phyloP scores from a whole-genome alignment of 1,139 yeast species.

The Magnusiomyces sp. region DNA sequence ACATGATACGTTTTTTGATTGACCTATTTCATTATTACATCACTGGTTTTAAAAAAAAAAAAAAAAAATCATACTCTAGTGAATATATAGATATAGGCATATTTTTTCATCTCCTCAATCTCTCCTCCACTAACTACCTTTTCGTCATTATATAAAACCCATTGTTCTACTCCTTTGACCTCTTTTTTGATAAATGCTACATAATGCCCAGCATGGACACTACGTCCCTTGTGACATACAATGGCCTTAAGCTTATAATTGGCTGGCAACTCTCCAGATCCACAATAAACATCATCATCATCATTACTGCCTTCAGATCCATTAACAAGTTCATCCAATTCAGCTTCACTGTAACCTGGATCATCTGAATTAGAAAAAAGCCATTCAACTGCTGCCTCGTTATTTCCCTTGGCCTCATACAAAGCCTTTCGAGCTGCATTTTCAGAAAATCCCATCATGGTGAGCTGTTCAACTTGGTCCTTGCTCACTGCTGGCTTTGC shows the following conservation, averaged over 20 bases:
- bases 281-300: slow-evolving; percentile 15
- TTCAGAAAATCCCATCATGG: slow-evolving; percentile 69
- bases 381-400: slow-evolving; percentile 86
- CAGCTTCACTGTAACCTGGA: slow-evolving; percentile 35
- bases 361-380: slow-evolving; percentile 70
- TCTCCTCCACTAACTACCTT: slow-evolving; percentile 64
- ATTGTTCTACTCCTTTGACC: slow-evolving; percentile 32
- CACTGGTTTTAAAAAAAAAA: neutral
- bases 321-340: slow-evolving; percentile 16
- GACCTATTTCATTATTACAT: slow-evolving; percentile 2
- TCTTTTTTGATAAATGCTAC: slow-evolving; percentile 64
- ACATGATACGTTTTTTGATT: neutral
- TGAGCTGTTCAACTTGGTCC: slow-evolving; percentile 44
- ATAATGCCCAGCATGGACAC: slow-evolving; percentile 94
- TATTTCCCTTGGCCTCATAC: slow-evolving; percentile 45
- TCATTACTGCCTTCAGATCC: slow-evolving; percentile 14
- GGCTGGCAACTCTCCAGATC: slow-evolving; percentile 27
- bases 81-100: slow-evolving; percentile 37
- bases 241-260: slow-evolving; percentile 56
- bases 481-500: slow-evolving; percentile 15
- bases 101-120: slow-evolving; percentile 51
- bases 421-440: slow-evolving; percentile 65
- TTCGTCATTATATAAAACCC: slow-evolving; percentile 92
- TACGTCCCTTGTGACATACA: slow-evolving; percentile 88
- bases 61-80: slow-evolving; percentile 17